phyloP scores from a whole-genome alignment of 768 basidiomycete genomes.

The Serendipita indica region DNA sequence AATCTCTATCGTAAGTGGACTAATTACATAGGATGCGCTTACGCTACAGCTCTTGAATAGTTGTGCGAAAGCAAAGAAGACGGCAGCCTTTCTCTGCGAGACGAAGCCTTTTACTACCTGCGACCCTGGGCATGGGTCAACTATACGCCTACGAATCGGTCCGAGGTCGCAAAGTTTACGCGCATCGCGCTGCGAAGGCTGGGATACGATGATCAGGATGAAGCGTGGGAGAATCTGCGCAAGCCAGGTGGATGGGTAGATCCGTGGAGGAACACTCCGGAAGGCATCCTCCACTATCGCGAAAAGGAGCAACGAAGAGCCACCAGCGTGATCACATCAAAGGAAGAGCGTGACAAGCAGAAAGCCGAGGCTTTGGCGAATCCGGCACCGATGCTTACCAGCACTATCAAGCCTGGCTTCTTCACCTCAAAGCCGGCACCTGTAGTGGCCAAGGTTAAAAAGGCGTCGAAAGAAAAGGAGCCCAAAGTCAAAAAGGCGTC shows the following conservation, averaged over 20 bases:
- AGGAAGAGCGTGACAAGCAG: conserved; percentile 1
- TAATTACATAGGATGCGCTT: background rate
- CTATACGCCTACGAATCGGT: background rate
- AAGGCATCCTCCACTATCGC: background rate
- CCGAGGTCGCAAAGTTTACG: background rate
- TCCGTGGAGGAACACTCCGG: background rate
- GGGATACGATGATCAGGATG: background rate
- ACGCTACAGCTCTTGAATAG: background rate
- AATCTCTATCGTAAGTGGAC: background rate
- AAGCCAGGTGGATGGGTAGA: background rate
- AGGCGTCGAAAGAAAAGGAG: background rate
- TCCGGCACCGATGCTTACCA: background rate
- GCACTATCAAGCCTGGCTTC: background rate
- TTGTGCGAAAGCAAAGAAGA: background rate
- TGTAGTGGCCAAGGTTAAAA: background rate
- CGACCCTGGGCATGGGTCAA: background rate
- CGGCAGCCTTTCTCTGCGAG: background rate
- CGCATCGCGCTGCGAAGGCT: background rate
- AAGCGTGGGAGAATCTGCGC: background rate
- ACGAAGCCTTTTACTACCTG: background rate
- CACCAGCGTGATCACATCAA: background rate
- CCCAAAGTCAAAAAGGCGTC: background rate
- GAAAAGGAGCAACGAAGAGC: background rate
- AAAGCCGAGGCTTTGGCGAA: conserved; percentile 8
- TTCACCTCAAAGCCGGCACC: background rate